Base-by-base conservation (phyloP, 371 early-diverging fungal species). In the Dentiscutata heterogama region DNA sequence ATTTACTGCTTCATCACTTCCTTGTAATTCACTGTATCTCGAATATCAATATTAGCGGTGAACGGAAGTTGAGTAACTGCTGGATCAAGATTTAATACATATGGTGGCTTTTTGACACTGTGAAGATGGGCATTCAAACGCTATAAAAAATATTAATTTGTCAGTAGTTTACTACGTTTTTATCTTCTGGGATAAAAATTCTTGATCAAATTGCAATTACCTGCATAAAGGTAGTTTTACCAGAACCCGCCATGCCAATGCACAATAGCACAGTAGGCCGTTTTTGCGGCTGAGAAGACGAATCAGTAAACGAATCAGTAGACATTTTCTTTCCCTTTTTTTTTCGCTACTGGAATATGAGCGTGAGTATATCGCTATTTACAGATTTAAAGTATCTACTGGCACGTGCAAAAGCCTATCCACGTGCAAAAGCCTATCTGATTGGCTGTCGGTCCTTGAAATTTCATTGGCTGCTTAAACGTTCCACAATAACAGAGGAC, bases 161-260 rank as follows among this genome's bases (percentile, higher is more conserved):
- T 39, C 27, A n/a, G n/a, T n/a, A n/a, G n/a, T n/a, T n/a, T n/a
- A n/a, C n/a, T n/a, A n/a, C n/a, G n/a, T n/a, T n/a, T n/a, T n/a
- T n/a, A n/a, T n/a, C n/a, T n/a, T n/a, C n/a, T n/a, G n/a, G n/a
- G 82, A 82, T 58, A 63, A 14, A 63, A 51, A 31, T 27, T 22
- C 10, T 18, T 16, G 50, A 2, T 10, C 35, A 80, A 71, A 6
- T 6, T 29, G 3, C n/a, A 31, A 18, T 2, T 92, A 94, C 96
- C 93, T 99, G 98, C 94, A 98, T 96, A 89, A 99, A 96, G 8
- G 99, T 97, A 8, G 98, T 98, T 86, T 99, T 99, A 73, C 99
- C 99, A 22, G 96, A 95, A 31, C 99, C 99, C 20, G 99, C 99
- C 99, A 99, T 99, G 61, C 99, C 98, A 82, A 97, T 96, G 84